A percentile compares a stretch with the other conserved stretches of the same genome.
Evolutionary conservation across 2,329 filamentous ascomycete species (phyloP).

Genomic region (Cercospora canescens): DNA sequence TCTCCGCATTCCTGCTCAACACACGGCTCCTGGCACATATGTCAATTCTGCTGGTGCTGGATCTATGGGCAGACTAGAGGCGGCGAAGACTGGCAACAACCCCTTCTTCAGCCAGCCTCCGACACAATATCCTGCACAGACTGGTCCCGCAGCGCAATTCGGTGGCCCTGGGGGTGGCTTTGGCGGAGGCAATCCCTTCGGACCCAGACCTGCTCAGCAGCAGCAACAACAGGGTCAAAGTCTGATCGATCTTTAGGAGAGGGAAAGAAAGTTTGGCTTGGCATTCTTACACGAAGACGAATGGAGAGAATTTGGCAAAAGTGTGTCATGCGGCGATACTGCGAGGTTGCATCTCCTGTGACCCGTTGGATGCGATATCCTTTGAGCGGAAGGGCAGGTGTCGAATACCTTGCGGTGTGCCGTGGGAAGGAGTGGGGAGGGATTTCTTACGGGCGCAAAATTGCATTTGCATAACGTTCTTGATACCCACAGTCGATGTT

Average conservation of each 20-base stretch:
- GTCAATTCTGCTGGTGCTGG: conserved; percentile 91
- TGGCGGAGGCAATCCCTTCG: conserved; percentile 58
- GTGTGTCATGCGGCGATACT: not conserved
- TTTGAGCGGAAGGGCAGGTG: not conserved
- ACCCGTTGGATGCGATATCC: not conserved
- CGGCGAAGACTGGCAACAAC: conserved; percentile 72
- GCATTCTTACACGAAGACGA: not conserved
- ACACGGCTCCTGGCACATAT: conserved; percentile 93
- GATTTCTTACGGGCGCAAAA: not conserved
- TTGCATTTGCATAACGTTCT: conserved; percentile 12
- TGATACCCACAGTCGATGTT: conserved; percentile 14
- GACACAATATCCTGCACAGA: conserved; percentile 52
- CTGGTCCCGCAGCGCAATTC: conserved; percentile 51
- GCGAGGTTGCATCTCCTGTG: not conserved
- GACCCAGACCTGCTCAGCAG: conserved; percentile 48
- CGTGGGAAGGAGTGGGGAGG: not conserved
- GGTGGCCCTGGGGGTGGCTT: conserved; percentile 31
- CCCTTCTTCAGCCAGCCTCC: conserved; percentile 74
- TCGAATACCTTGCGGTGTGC: not conserved
- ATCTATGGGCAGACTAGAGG: conserved; percentile 66
- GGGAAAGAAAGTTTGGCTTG: not conserved
- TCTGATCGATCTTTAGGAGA: conserved; percentile 57
- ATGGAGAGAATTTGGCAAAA: not conserved
- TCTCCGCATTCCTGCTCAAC: conserved; percentile 90
- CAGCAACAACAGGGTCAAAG: conserved; percentile 49